These are phyloP conservation scores for Heracleum sosnowskyi DNA, from an alignment of 129 eudicot species.

Conservation along the genomic window DNA sequence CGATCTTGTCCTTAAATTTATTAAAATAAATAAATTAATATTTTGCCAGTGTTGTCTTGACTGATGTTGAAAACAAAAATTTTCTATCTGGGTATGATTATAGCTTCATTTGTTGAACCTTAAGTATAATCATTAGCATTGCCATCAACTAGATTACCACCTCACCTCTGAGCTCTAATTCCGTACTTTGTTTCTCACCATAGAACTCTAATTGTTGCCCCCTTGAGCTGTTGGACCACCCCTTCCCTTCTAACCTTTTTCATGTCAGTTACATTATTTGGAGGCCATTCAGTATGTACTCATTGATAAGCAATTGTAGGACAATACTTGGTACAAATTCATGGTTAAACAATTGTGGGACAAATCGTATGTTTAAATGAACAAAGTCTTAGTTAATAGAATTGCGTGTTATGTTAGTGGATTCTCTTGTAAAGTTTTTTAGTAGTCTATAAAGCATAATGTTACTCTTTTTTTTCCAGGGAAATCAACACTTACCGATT, in stretches of 20 bases:
- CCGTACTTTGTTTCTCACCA: neutral
- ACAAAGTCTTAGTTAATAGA: neutral
- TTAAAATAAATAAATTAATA: too few species aligned
- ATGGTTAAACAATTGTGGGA: neutral
- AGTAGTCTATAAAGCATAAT: neutral
- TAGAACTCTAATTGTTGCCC: neutral
- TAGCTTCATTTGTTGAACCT: neutral
- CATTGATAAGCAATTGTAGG: neutral
- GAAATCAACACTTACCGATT: conserved; percentile 65
- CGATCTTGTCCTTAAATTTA: too few species aligned
- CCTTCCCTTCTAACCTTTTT: neutral
- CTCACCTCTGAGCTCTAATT: neutral
- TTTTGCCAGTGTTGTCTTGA: too few species aligned
- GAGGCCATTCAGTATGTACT: neutral
- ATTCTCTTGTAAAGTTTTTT: neutral
- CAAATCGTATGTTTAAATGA: neutral
- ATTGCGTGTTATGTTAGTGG: neutral
- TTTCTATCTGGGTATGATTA: too few species aligned
- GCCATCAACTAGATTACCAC: neutral
- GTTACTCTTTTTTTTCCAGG: conserved; percentile 25
- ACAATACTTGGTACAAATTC: neutral
- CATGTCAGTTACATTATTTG: neutral
- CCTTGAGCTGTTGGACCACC: neutral
- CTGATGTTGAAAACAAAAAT: too few species aligned
- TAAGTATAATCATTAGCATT: neutral